Conservation (phyloP, 2,329 filamentous ascomycete species). For the Parastagonospora nodorum region DNA sequence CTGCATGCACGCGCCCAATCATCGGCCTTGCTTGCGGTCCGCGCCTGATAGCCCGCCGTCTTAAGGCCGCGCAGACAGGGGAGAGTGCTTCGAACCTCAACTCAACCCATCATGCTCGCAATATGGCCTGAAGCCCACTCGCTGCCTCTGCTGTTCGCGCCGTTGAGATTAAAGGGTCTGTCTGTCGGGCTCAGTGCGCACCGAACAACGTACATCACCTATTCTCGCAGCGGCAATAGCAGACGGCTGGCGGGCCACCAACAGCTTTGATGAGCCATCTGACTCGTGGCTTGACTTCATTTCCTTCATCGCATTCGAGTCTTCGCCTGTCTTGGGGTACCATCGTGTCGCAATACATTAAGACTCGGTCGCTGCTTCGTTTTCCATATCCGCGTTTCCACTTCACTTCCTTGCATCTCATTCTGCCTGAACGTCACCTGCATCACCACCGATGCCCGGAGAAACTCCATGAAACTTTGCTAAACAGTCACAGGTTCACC, state of each 20-base stretch:
- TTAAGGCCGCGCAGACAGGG: slow-evolving; percentile 20
- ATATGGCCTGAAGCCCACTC: slow-evolving; percentile 15
- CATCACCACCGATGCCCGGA: background rate
- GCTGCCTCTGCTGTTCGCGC: slow-evolving; percentile 16
- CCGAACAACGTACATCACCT: slow-evolving; percentile 11
- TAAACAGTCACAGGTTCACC: slow-evolving; percentile 36
- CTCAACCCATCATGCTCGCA: slow-evolving; percentile 30
- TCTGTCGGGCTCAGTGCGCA: slow-evolving; percentile 18
- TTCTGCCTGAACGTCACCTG: slow-evolving; percentile 28
- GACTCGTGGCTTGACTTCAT: slow-evolving; percentile 44
- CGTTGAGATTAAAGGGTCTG: slow-evolving; percentile 42
- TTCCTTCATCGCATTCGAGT: slow-evolving; percentile 25
- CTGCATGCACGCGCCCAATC: slow-evolving; percentile 30
- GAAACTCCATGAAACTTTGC: slow-evolving; percentile 23
- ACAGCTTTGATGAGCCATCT: slow-evolving; percentile 34
- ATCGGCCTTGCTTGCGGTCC: slow-evolving; percentile 18
- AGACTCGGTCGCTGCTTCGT: background rate
- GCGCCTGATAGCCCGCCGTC: slow-evolving; percentile 24
- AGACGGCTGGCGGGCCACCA: slow-evolving; percentile 16
- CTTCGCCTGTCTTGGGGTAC: background rate
- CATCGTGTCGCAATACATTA: background rate
- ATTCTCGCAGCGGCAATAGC: slow-evolving; percentile 21
- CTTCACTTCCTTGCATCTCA: slow-evolving; percentile 25
- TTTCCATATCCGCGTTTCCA: background rate
- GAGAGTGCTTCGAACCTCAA: slow-evolving; percentile 30